These are phyloP conservation scores for Paspalum vaginatum DNA, from an alignment of 176 grass and related monocot genomes.

Conservation along the genomic window DNA sequence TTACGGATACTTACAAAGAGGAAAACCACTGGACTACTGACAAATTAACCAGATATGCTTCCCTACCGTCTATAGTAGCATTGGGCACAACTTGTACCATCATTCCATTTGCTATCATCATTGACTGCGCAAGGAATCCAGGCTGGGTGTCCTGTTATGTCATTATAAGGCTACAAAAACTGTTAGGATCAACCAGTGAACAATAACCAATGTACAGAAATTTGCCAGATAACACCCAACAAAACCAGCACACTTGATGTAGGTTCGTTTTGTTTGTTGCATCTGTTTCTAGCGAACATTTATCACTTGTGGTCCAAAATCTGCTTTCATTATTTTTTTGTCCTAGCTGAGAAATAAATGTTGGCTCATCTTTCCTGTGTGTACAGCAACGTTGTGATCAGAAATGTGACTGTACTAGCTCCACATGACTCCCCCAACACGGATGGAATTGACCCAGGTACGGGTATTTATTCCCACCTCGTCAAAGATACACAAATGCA, in stretches of 20 bases:
- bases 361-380: slow-evolving; percentile 26
- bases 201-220: slow-evolving; percentile 25
- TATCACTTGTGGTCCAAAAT: slow-evolving; percentile 34
- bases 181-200: slow-evolving; percentile 27
- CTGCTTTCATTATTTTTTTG: slow-evolving; percentile 34
- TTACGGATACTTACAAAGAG: slow-evolving; percentile 12
- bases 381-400: slow-evolving; percentile 88
- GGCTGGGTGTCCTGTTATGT: slow-evolving; percentile 15
- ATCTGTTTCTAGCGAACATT: slow-evolving; percentile 30
- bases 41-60: slow-evolving; percentile 2
- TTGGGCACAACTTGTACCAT: slow-evolving; percentile 7
- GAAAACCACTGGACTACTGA: background rate
- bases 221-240: slow-evolving; percentile 25
- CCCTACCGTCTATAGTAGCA: background rate
- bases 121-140: slow-evolving; percentile 26
- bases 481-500: slow-evolving; percentile 17
- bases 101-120: slow-evolving; percentile 23
- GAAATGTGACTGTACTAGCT: slow-evolving; percentile 82
- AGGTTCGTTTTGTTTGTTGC: slow-evolving; percentile 33
- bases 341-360: slow-evolving; percentile 43
- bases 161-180: slow-evolving; percentile 24
- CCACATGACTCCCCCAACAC: slow-evolving; percentile 93
- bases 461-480: slow-evolving; percentile 26
- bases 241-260: slow-evolving; percentile 25
- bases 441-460: slow-evolving; percentile 95